Evolutionary conservation across 768 basidiomycete species (phyloP).

Genomic region (Trametes villosa): DNA sequence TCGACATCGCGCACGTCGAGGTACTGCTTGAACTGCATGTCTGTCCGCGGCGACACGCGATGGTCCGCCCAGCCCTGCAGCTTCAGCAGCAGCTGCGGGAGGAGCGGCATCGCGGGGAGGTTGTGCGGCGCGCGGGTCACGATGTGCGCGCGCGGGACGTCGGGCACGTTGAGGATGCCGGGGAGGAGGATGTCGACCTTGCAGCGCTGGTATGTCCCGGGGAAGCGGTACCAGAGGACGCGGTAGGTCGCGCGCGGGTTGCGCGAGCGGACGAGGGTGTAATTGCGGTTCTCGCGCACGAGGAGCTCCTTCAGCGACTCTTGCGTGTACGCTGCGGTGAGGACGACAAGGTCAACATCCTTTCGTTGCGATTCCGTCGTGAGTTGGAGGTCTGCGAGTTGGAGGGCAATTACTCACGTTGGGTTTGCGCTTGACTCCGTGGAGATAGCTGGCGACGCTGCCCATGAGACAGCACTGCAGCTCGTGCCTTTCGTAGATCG

Average conservation of each 20-base stretch:
- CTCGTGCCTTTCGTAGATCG: constrained; percentile 19
- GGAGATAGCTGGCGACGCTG: constrained; percentile 27
- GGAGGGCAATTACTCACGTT: constrained; percentile 22
- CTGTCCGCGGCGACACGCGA: constrained; percentile 33
- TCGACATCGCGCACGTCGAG: constrained; percentile 47
- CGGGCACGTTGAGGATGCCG: constrained; percentile 33
- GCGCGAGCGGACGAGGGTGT: constrained; percentile 43
- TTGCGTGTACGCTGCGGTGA: constrained; percentile 37
- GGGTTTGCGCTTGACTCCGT: constrained; percentile 27
- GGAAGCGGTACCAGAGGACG: constrained; percentile 43
- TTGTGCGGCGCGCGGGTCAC: constrained; percentile 1
- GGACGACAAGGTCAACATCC: constrained; percentile 54
- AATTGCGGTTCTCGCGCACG: constrained; percentile 35
- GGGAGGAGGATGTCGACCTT: constrained; percentile 41
- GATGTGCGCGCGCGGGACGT: constrained; percentile 23
- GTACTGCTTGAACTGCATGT: constrained; percentile 43
- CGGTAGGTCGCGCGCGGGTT: constrained; percentile 45
- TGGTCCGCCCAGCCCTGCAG: constrained; percentile 40
- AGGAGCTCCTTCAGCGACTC: constrained; percentile 48
- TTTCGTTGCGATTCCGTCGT: constrained; percentile 19
- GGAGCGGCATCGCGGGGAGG: constrained; percentile 37
- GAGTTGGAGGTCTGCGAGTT: not conserved
- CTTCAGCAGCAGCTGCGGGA: constrained; percentile 38
- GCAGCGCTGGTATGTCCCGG: constrained; percentile 22
- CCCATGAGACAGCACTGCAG: constrained; percentile 32